phyloP scores from a whole-genome alignment of 2,329 filamentous ascomycete genomes.

The Penicillium thymicola region DNA sequence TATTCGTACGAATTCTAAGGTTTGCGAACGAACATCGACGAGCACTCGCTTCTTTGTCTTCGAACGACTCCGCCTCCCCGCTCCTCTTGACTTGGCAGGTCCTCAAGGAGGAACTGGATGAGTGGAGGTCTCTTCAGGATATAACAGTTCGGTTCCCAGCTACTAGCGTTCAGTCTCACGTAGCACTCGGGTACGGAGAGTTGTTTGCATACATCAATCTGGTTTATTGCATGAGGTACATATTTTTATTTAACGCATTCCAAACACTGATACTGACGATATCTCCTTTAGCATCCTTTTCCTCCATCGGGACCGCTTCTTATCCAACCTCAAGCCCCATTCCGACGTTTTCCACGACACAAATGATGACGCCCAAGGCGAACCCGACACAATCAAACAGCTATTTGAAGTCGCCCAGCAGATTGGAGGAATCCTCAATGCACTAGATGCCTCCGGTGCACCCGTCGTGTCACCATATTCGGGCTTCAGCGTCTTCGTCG shows the following conservation, averaged over 20 bases:
- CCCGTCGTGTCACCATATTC: conserved; percentile 38
- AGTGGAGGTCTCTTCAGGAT: conserved; percentile 37
- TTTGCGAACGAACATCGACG: conserved; percentile 39
- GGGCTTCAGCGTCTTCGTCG: conserved; percentile 38
- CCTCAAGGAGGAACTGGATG: conserved; percentile 34
- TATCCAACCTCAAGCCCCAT: conserved; percentile 31
- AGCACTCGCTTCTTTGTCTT: conserved; percentile 19
- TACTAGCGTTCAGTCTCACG: conserved; percentile 36
- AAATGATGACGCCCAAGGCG: conserved; percentile 12
- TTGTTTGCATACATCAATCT: conserved; percentile 40
- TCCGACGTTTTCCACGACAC: conserved; percentile 22
- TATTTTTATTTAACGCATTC: neutral
- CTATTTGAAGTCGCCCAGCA: conserved; percentile 35
- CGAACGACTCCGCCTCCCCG: conserved; percentile 13
- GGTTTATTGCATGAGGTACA: conserved; percentile 38
- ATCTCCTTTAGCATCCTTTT: conserved; percentile 29
- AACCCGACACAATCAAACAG: conserved; percentile 27
- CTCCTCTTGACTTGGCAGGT: conserved; percentile 28
- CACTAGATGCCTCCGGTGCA: conserved; percentile 30
- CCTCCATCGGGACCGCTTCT: conserved; percentile 34
- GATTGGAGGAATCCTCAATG: conserved; percentile 31
- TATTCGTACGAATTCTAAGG: conserved; percentile 36
- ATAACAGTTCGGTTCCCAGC: conserved; percentile 32
- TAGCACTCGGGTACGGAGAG: conserved; percentile 36
- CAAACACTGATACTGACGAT: neutral